phyloP scores from a whole-genome alignment of 257 asterid species.

The Henckelia pumila region DNA sequence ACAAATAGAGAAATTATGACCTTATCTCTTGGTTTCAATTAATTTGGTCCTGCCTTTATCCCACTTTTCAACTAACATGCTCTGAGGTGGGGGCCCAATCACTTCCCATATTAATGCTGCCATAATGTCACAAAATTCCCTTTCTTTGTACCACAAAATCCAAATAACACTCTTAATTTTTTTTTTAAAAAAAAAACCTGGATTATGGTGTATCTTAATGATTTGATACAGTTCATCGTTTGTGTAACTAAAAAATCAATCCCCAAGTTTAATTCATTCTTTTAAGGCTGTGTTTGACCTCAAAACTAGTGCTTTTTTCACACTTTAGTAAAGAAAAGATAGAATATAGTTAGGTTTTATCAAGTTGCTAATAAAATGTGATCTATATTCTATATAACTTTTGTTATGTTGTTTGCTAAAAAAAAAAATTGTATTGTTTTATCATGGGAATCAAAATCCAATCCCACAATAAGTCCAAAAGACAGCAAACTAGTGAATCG shows the following conservation, averaged over 20 bases:
- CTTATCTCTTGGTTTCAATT: constrained; percentile 22
- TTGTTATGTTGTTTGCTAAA: not conserved
- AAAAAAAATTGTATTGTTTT: not conserved
- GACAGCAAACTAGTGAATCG: constrained; percentile 29
- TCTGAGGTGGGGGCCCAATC: constrained; percentile 37
- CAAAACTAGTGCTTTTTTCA: not conserved
- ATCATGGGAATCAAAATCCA: not conserved
- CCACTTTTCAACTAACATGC: constrained; percentile 32
- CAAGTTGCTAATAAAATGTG: not conserved
- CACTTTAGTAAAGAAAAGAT: too few relatives aligned
- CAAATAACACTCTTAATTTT: not conserved
- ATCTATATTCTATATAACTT: too few relatives aligned
- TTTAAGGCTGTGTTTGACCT: not conserved
- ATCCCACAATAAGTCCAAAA: not conserved
- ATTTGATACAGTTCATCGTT: constrained; percentile 28
- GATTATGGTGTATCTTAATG: constrained; percentile 6
- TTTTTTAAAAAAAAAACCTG: too few relatives aligned
- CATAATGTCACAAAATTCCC: not conserved
- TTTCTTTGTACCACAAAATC: not conserved
- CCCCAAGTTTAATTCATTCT: too few relatives aligned
- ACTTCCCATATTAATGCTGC: constrained; percentile 30
- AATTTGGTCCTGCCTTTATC: constrained; percentile 30
- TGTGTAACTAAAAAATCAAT: not conserved
- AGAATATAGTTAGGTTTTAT: too few relatives aligned
- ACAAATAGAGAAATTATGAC: constrained; percentile 15